These are phyloP conservation scores for Dalbergia cultrata DNA, from an alignment of 306 rosid genomes.

Conservation along the genomic window DNA sequence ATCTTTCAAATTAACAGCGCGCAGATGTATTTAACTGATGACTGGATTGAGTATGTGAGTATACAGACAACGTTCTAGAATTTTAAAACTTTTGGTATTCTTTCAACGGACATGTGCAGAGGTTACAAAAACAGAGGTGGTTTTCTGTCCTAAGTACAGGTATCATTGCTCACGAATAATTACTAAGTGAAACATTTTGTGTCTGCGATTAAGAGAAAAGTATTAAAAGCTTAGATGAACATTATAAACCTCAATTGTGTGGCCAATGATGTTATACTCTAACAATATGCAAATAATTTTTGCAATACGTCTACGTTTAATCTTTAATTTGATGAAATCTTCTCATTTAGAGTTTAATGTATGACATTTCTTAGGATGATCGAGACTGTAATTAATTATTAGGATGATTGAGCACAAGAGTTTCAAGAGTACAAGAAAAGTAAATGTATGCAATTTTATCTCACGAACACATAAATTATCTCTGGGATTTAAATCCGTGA, in stretches of 20 bases:
- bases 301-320: too few species aligned
- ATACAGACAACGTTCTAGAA: constrained; percentile 41
- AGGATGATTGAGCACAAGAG: too few species aligned
- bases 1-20: not conserved
- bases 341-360: too few species aligned
- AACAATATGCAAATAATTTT: not conserved
- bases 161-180: constrained; percentile 3
- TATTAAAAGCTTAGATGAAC: not conserved
- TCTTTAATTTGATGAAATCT: too few species aligned
- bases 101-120: constrained; percentile 40
- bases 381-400: too few species aligned
- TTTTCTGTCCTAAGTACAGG: constrained; percentile 27
- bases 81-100: not conserved
- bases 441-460: too few species aligned
- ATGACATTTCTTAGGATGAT: too few species aligned
- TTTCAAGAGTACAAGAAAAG: too few species aligned
- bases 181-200: constrained; percentile 6
- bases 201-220: constrained; percentile 7
- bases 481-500: too few species aligned
- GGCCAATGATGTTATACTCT: not conserved
- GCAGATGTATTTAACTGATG: constrained; percentile 38
- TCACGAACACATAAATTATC: too few species aligned
- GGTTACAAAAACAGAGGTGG: constrained; percentile 25
- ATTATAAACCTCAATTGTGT: not conserved
- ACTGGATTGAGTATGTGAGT: constrained; percentile 23